Conservation (phyloP, 148 eudicot species). For the Persicaria maculosa region DNA sequence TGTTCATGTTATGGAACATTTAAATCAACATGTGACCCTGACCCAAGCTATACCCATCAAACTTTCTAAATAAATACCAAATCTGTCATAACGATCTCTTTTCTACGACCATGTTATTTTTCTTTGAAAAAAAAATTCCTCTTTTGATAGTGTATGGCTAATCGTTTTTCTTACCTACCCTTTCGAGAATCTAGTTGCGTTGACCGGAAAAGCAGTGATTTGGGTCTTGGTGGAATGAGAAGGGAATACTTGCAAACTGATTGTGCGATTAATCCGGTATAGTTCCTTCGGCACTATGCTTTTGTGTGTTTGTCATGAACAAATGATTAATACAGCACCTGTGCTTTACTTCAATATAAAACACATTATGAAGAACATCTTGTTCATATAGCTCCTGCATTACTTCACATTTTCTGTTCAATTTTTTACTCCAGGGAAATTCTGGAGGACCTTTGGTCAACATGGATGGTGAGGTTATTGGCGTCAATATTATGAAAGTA, state of each 20-base stretch:
- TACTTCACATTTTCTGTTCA: background rate
- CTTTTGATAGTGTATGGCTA: background rate
- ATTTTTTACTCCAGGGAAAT: constrained; percentile 55
- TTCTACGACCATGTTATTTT: background rate
- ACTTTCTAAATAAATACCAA: background rate
- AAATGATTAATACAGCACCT: background rate
- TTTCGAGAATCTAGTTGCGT: constrained; percentile 46
- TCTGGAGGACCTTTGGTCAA: constrained; percentile 97
- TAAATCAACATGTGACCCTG: background rate
- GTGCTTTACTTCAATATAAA: background rate
- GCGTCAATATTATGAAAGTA: constrained; percentile 84
- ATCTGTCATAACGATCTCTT: background rate
- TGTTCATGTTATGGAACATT: background rate
- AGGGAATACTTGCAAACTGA: constrained; percentile 92
- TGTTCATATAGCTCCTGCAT: background rate
- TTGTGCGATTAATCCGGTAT: constrained; percentile 74
- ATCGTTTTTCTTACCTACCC: background rate
- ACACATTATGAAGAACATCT: background rate
- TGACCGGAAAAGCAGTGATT: constrained; percentile 91
- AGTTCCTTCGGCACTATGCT: background rate
- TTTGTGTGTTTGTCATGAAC: background rate
- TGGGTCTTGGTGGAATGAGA: constrained; percentile 92
- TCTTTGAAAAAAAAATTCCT: background rate
- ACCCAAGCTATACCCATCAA: background rate
- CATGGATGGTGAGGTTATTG: constrained; percentile 87